Base-by-base conservation (phyloP, 163 green algal species). In the Smithsoniella earleae region DNA sequence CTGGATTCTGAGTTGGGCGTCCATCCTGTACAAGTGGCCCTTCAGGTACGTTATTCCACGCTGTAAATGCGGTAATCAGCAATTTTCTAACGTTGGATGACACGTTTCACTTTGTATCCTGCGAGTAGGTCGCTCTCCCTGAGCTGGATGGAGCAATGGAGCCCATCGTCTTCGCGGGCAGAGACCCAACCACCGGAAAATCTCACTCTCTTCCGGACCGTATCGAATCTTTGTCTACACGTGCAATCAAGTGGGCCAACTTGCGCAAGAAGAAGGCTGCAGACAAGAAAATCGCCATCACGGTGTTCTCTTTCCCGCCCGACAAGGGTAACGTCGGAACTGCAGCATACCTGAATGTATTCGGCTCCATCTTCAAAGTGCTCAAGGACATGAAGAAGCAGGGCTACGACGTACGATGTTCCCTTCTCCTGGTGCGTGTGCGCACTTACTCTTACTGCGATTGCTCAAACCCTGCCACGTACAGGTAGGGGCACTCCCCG, bases 311-410 rank as follows among this genome's bases (percentile, higher is more conserved):
- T 80, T 98, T 98, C 87, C 93, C 93, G 8, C 93, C 93, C 20
- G 93, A 98, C 86, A 98, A 98, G 87, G 93, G 93, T 81, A 98
- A 98, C 77, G 93, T 98, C 3, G 93, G 93, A 74, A 98, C 93
- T 22, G 93, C 93, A 36, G 93, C 93, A 45, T 98, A 98, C 88
- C 85, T 98, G 64, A 98, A 98, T 75, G 93, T 98, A 6, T 98
- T 98, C 81, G 89, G 91, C 73, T 97, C 90, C 80, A 98, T 98
- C 86, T 91, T 84, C 85, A 77, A 85, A 43, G 49, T 85, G 52
- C 78, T 83, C 10, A 72, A 91, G 79, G 84, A 91, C 69, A 78
- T 97, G 16, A 81, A 94, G 77, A 28, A 46, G 8, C 80, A 96
- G 69, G 93, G 93, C 66, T 98, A 98, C 81, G 82, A 96, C 66